These are phyloP conservation scores for Madurella mycetomatis DNA, from an alignment of 2,329 filamentous ascomycete species.

Conservation along the genomic window DNA sequence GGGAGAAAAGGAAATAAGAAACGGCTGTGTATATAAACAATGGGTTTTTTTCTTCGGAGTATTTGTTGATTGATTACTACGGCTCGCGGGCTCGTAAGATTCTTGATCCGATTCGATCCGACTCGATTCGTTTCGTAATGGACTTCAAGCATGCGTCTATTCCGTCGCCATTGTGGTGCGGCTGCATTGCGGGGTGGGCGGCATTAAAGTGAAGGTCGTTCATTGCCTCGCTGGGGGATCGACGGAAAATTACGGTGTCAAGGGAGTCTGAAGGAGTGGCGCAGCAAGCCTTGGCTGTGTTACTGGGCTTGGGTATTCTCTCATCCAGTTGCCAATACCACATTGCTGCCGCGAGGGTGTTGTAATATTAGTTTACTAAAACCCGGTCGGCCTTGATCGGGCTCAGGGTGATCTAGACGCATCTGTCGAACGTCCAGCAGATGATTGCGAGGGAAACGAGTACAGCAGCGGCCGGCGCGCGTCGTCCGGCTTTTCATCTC, in stretches of 20 bases:
- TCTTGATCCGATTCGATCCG: not conserved
- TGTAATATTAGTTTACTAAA: not conserved
- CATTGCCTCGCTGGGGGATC: slow-evolving; percentile 5
- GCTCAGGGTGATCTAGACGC: slow-evolving; percentile 5
- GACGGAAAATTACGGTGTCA: slow-evolving; percentile 1
- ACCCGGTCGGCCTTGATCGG: not conserved
- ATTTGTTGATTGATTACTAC: not conserved
- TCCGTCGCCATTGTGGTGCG: not conserved
- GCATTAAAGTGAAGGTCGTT: slow-evolving; percentile 12
- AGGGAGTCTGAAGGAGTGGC: no score
- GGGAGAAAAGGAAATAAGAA: slow-evolving; percentile 7
- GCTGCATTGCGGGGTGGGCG: not conserved
- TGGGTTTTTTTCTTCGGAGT: not conserved
- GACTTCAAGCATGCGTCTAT: not conserved
- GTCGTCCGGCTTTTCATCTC: slow-evolving; percentile 10
- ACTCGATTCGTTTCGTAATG: not conserved
- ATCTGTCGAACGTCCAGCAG: slow-evolving; percentile 17
- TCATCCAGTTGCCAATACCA: not conserved
- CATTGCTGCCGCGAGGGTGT: not conserved
- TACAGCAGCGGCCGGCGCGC: slow-evolving; percentile 14
- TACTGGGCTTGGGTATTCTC: not conserved
- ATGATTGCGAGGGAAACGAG: slow-evolving; percentile 17
- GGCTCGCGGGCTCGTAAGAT: not conserved
- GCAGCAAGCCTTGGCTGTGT: not conserved
- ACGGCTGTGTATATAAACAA: slow-evolving; percentile 13